A percentile compares a stretch with the other conserved stretches of the same genome.
Conservation (phyloP, 192 early-diverging fungal species). For the Umbelopsis vinacea region DNA sequence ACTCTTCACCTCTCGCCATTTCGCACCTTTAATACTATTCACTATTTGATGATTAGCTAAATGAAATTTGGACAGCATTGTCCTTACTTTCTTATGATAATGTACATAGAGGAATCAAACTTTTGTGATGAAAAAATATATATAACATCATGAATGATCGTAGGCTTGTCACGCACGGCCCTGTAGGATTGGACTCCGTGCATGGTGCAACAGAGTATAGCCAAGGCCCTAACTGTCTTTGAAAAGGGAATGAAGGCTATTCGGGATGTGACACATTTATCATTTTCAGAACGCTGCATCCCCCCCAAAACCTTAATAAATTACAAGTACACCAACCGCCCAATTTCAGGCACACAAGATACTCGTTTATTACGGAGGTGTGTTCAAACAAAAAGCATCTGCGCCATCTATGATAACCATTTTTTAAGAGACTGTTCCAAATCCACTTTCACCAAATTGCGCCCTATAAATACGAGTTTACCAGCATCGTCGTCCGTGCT, state of each 20-base stretch:
- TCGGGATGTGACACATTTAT: background rate
- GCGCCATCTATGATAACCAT: constrained; percentile 15
- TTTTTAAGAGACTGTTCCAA: constrained; percentile 32
- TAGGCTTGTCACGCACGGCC: constrained; percentile 13
- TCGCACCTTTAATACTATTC: background rate
- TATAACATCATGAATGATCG: background rate
- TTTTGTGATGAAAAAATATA: constrained; percentile 2
- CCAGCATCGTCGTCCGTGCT: constrained; percentile 33
- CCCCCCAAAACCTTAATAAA: constrained; percentile 4
- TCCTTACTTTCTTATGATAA: constrained; percentile 17
- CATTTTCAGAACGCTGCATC: background rate
- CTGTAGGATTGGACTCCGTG: background rate
- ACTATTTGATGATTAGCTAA: background rate
- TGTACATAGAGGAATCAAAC: background rate
- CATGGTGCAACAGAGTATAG: too few relatives aligned
- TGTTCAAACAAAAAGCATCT: background rate
- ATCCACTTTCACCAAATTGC: constrained; percentile 28
- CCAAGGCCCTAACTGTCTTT: too few relatives aligned
- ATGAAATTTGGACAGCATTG: background rate
- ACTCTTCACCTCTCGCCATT: background rate
- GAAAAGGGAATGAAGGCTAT: too few relatives aligned
- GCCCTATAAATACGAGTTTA: constrained; percentile 48
- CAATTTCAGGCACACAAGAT: background rate
- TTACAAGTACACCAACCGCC: background rate
- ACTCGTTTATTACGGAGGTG: too few relatives aligned